phyloP scores from a whole-genome alignment of 208 protist genomes.

The Novymonas esmeraldas region DNA sequence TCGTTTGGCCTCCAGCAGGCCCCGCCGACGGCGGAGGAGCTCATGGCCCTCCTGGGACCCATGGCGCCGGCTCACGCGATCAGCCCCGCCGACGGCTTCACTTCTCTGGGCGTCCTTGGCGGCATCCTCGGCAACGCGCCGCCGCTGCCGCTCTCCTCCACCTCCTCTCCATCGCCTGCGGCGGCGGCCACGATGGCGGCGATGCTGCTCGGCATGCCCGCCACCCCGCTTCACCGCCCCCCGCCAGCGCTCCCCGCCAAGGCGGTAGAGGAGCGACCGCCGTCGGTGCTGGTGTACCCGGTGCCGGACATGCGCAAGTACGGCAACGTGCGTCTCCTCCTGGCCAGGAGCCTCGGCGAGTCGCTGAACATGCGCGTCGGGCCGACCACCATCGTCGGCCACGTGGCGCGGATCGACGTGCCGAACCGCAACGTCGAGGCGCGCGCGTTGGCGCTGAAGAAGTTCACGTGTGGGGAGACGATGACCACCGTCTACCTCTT shows the following conservation, averaged over 20 bases:
- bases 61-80: background rate
- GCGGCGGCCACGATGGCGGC: slow-evolving; percentile 3
- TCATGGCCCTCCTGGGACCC: slow-evolving; percentile 66
- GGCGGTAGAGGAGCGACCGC: slow-evolving; percentile 59
- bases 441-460: slow-evolving; percentile 74
- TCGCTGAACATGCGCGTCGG: slow-evolving; percentile 82
- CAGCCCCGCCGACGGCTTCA: background rate
- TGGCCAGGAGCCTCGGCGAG: slow-evolving; percentile 84
- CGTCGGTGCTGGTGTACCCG: slow-evolving; percentile 87
- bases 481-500: slow-evolving; percentile 75
- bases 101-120: background rate
- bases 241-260: slow-evolving; percentile 81
- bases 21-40: slow-evolving; percentile 53
- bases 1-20: slow-evolving; percentile 11
- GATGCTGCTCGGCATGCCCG: slow-evolving; percentile 1
- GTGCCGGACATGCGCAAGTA: slow-evolving; percentile 57
- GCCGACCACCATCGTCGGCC: slow-evolving; percentile 81
- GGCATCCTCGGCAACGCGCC: background rate
- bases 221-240: slow-evolving; percentile 53
- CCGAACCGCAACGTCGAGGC: slow-evolving; percentile 84
- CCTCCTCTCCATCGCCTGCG: no score
- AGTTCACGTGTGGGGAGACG: slow-evolving; percentile 76
- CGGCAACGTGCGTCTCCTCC: slow-evolving; percentile 70
- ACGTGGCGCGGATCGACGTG: slow-evolving; percentile 81
- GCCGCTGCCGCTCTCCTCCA: no score